phyloP scores from a whole-genome alignment of 2,329 filamentous ascomycete genomes.

The Cucurbitaria berberidis region DNA sequence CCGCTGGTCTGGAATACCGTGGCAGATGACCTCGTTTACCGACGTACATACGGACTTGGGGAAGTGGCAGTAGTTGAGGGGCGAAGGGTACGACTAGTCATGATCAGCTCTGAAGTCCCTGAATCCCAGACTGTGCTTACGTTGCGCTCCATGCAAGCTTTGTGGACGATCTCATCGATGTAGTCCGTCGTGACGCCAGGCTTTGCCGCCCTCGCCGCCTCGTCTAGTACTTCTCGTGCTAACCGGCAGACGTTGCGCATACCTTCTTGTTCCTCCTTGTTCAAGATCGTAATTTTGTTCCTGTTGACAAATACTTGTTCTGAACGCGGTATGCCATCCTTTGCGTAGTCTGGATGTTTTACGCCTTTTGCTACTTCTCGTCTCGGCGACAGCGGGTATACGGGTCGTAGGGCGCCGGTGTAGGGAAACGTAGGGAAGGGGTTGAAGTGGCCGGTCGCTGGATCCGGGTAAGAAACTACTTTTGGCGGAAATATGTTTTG shows the following conservation, averaged over 20 bases:
- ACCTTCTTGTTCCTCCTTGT: conserved; percentile 78
- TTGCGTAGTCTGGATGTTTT: conserved; percentile 83
- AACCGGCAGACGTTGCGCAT: conserved; percentile 93
- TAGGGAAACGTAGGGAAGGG: conserved; percentile 88
- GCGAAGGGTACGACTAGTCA: conserved; percentile 87
- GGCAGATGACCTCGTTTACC: conserved; percentile 96
- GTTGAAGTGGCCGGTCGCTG: conserved; percentile 88
- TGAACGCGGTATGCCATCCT: conserved; percentile 75
- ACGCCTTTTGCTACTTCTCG: conserved; percentile 76
- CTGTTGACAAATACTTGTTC: conserved; percentile 70
- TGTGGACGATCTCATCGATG: conserved; percentile 93
- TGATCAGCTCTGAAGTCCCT: conserved; percentile 17
- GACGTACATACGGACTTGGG: conserved; percentile 98
- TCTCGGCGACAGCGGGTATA: conserved; percentile 64
- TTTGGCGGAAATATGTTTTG: conserved; percentile 77
- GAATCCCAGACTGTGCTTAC: conserved; percentile 60
- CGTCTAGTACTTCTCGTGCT: conserved; percentile 89
- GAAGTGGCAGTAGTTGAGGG: conserved; percentile 93
- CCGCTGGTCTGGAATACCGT: conserved; percentile 94
- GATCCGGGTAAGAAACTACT: conserved; percentile 87
- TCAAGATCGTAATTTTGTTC: conserved; percentile 83
- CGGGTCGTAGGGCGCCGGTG: conserved; percentile 80
- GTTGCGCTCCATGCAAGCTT: conserved; percentile 89
- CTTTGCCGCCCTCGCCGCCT: conserved; percentile 79
- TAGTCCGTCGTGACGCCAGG: conserved; percentile 97